A percentile compares a stretch with the other conserved stretches of the same genome.
phyloP scores from a whole-genome alignment of 768 basidiomycete genomes.

The Tremella yokohamensis region DNA sequence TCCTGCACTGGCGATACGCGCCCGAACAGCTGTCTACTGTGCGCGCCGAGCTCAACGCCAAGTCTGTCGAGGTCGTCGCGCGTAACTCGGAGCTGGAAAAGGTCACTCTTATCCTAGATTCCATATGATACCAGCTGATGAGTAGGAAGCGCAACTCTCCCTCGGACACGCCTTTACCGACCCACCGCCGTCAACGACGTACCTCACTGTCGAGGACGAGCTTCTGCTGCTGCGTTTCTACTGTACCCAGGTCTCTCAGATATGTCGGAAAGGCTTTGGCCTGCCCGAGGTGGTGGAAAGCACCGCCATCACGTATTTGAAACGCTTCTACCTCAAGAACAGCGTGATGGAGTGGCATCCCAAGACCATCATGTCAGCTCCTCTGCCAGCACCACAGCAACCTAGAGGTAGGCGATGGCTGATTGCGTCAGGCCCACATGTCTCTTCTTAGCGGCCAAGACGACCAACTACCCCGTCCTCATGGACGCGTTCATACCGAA shows the following conservation, averaged over 20 bases:
- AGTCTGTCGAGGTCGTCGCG: conserved; percentile 72
- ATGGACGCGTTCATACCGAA: conserved; percentile 77
- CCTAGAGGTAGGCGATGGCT: not conserved
- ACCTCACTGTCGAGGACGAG: conserved; percentile 79
- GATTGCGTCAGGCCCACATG: conserved; percentile 74
- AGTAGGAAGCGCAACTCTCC: conserved; percentile 29
- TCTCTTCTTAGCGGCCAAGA: conserved; percentile 92
- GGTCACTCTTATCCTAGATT: conserved; percentile 54
- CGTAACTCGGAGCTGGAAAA: conserved; percentile 72
- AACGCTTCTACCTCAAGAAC: conserved; percentile 94
- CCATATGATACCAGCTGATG: conserved; percentile 7
- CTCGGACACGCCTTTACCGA: conserved; percentile 33
- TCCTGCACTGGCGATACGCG: conserved; percentile 84
- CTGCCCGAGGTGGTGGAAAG: conserved; percentile 91
- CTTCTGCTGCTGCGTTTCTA: conserved; percentile 83
- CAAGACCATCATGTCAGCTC: conserved; percentile 87
- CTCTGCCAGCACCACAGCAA: not conserved
- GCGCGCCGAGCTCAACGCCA: conserved; percentile 66
- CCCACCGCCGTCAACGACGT: conserved; percentile 63
- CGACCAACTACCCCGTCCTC: conserved; percentile 88
- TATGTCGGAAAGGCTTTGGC: conserved; percentile 72
- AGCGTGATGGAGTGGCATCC: conserved; percentile 99
- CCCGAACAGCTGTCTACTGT: conserved; percentile 61
- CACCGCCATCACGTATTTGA: conserved; percentile 85
- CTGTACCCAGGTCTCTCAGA: conserved; percentile 73